Evolutionary conservation across 805 yeast genomes (phyloP), one percentile per base, ranked within the genome.

Genomic region (Metschnikowia lochheadii): DNA sequence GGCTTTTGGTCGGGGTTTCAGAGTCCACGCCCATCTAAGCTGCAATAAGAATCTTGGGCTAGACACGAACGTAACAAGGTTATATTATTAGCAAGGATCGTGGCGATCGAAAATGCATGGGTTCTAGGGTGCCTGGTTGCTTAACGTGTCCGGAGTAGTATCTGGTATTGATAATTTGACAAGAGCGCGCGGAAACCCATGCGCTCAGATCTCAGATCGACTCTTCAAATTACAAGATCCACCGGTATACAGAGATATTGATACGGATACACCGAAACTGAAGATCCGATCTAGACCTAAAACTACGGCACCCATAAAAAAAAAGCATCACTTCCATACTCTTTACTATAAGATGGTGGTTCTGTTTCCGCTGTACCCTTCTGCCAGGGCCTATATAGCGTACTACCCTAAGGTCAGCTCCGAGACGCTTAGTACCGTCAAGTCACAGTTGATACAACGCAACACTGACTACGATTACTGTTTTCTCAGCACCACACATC

Each of bases 401-500:
- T 68, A 80, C 44, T 84, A 75, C 62, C 60, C 66, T 3, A 65
- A 74, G 33, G 81, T 88, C 3, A 49, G 60, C 10, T 77, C 77
- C 48, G 68, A 46, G 8, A 48, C 49, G 14, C 56, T 79, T 13
- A 54, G 63, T 2, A 68, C 65, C 5, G 76, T 88, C 37, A 78
- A 80, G 44, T 48, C 58, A 11, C 66, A 72, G 49, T 72, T 79
- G 37, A 66, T 78, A 23, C 65, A 67, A 8, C 81, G 78, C 2
- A 73, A 83, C 59, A 52, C 60, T 3, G 68, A 68, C 13, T 79
- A 79, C 60, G 81, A 87, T 55, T 85, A 69, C 65, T 85, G 89
- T 6, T 82, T 87, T 61, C 73, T 88, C 45, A 82, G 84, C 62
- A 81, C 89, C 2, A 65, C 68, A 10, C 75, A 80, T 20, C 63